Evolutionary conservation across 192 early-diverging fungal species (phyloP), one percentile per base, ranked within the genome.

Genomic region (Lobosporangium transversale): DNA sequence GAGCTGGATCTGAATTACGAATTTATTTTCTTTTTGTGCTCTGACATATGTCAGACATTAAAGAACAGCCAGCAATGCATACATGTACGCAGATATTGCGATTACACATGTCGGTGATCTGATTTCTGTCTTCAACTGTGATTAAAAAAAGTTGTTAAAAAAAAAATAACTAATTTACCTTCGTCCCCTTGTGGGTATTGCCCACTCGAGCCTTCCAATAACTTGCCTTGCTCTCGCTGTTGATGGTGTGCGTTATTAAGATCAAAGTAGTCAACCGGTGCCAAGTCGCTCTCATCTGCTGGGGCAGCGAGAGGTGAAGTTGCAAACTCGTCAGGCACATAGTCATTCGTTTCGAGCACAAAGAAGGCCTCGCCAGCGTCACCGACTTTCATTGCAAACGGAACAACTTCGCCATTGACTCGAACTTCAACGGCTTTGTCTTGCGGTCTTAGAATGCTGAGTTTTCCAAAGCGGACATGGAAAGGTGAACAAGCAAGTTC

Each of bases 291-390:
- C 20, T 76, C 73, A 42, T 76, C 73, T 5, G 42, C 50, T 8
- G 92, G 89, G 14, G 84, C 86, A 12, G 86, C 85, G 45, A 97
- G 91, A 2, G 97, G 97, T 9, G 95, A 97, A 10, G 97, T 99
- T 58, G 92, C 94, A 65, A 95, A 94, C 68, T 96, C 95, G 53
- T 89, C 88, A 24, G 95, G 96, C 17, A 97, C 95, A 35, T 92
- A 88, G 58, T 92, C 86, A 30, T 97, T 94, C 0, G 94, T 93
- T 68, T 97, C 94, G 30, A 98, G 85, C 5, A 99, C 95, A 81
- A 99, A 99, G 74, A 99, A 99, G 21, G 94, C 95, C 74, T 99
- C 97, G 29, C 97, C 97, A 14, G 93, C 93, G 52, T 98, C 97
- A 12, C 96, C 94, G 4, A 99, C 90, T 62, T 99, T 99, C 97